Conservation (phyloP, 192 early-diverging fungal genomes). For the Diversispora eburnea region DNA sequence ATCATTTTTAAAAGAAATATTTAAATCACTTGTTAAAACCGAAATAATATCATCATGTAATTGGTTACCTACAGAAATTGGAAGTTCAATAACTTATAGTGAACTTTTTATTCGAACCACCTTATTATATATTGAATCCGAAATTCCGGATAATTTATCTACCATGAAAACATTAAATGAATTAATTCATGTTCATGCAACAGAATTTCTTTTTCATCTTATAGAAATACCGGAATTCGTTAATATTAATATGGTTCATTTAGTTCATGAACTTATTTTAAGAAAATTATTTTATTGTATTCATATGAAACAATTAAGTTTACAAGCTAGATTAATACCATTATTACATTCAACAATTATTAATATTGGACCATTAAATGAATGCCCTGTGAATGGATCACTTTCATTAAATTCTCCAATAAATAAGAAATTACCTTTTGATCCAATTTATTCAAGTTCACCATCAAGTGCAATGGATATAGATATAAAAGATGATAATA, state of each 20-base stretch:
- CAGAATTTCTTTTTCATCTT: slow-evolving; percentile 56
- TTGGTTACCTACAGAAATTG: neutral
- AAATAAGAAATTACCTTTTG: neutral
- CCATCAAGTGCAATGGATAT: neutral
- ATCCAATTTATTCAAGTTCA: neutral
- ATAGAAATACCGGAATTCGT: slow-evolving; percentile 52
- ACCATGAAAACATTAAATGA: slow-evolving; percentile 38
- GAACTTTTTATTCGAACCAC: slow-evolving; percentile 8
- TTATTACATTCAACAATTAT: slow-evolving; percentile 50
- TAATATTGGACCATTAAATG: slow-evolving; percentile 35
- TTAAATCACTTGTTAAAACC: slow-evolving; percentile 30
- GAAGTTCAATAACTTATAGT: neutral
- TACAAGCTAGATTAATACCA: slow-evolving; percentile 59
- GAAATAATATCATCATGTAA: slow-evolving; percentile 1
- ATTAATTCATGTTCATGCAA: slow-evolving; percentile 54
- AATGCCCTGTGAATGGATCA: slow-evolving; percentile 20
- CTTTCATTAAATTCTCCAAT: neutral
- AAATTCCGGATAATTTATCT: slow-evolving; percentile 36
- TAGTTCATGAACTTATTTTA: slow-evolving; percentile 50
- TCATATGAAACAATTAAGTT: slow-evolving; percentile 41
- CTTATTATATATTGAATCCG: slow-evolving; percentile 43
- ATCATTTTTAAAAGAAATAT: slow-evolving; percentile 49
- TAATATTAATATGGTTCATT: slow-evolving; percentile 43
- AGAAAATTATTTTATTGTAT: slow-evolving; percentile 63
- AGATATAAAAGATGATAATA: neutral